Conservation (phyloP, 176 grass and related monocot species). For the Cenchrus fungigraminus region DNA sequence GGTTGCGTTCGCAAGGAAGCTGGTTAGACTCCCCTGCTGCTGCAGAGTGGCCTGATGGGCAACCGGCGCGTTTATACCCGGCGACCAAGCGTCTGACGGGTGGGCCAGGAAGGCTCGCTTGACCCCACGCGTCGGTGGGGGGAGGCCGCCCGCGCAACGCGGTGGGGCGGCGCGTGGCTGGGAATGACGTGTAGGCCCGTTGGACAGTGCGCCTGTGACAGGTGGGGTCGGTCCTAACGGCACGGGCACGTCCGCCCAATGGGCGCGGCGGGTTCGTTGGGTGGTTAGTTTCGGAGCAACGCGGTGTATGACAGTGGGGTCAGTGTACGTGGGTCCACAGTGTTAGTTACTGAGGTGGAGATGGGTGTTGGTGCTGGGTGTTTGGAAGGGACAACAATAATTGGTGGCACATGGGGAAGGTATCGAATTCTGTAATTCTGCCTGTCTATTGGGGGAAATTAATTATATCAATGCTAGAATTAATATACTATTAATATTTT, state of each 20-base stretch:
- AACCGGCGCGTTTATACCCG: conserved; percentile 41
- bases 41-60: neutral
- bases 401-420: conserved; percentile 46
- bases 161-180: neutral
- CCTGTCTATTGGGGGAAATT: conserved; percentile 4
- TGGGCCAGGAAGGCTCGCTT: neutral
- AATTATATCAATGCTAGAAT: neutral
- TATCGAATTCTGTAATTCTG: conserved; percentile 18
- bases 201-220: neutral
- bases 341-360: neutral
- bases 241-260: conserved; percentile 39
- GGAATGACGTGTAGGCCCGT: conserved; percentile 9
- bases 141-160: neutral
- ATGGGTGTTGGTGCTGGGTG: neutral
- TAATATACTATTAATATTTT: neutral
- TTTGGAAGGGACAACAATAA: conserved; percentile 34
- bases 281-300: neutral
- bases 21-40: neutral
- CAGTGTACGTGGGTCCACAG: accelerated
- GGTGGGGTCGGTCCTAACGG: conserved; percentile 30
- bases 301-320: neutral
- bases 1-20: conserved; percentile 14
- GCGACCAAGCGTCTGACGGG: neutral
- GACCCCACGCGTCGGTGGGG: conserved; percentile 17
- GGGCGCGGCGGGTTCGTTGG: neutral